Conservation (phyloP, 495 filamentous ascomycete genomes). For the Penicillium fimorum region DNA sequence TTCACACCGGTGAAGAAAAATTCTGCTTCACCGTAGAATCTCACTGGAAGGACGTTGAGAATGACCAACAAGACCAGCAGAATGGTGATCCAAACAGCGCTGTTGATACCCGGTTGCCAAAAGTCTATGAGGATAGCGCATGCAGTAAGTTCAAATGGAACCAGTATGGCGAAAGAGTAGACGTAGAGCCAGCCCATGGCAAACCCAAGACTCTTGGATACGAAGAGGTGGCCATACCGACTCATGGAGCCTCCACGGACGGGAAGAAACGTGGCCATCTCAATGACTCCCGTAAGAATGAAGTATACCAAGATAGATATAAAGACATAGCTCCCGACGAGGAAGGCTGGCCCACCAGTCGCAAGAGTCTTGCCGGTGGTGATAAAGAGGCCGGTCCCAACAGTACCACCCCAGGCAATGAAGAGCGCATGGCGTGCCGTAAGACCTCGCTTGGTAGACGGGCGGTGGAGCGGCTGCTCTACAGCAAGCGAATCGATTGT, state of each 20-base stretch:
- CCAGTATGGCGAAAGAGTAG: constrained; percentile 59
- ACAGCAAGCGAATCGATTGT: background rate
- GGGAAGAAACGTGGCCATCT: constrained; percentile 58
- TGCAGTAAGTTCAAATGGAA: constrained; percentile 60
- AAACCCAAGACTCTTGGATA: constrained; percentile 55
- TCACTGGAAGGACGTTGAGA: constrained; percentile 64
- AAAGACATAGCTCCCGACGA: constrained; percentile 58
- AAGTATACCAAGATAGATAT: constrained; percentile 53
- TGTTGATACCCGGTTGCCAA: constrained; percentile 46
- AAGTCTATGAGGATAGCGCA: constrained; percentile 65
- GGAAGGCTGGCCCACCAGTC: constrained; percentile 54
- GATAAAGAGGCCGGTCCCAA: constrained; percentile 54
- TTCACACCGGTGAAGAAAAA: constrained; percentile 60
- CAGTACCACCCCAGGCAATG: constrained; percentile 60
- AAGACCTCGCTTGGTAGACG: constrained; percentile 25
- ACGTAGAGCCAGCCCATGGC: constrained; percentile 54
- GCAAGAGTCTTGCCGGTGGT: constrained; percentile 55
- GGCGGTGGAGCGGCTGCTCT: background rate
- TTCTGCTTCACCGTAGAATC: constrained; percentile 68
- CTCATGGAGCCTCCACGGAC: constrained; percentile 49
- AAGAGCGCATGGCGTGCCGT: constrained; percentile 57
- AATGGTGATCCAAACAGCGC: constrained; percentile 65
- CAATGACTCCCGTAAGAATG: constrained; percentile 53
- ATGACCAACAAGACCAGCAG: constrained; percentile 63
- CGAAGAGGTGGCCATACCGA: constrained; percentile 49